These are phyloP conservation scores for Grifola frondosa DNA, from an alignment of 1,284 basidiomycete genomes.

Conservation along the genomic window DNA sequence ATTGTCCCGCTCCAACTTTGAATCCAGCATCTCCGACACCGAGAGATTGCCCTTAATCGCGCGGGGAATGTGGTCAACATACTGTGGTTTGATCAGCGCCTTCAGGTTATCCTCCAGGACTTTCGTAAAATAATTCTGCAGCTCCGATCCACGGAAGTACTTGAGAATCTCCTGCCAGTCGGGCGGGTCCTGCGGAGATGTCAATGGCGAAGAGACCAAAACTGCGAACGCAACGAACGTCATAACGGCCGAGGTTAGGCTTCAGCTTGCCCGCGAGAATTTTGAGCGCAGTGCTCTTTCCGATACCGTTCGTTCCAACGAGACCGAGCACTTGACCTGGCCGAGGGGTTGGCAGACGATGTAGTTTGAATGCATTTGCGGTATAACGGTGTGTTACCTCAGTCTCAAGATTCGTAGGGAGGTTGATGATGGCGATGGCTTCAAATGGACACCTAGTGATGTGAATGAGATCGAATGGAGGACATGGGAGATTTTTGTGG, in stretches of 20 bases:
- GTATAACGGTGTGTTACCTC: slow-evolving; percentile 97
- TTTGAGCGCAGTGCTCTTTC: slow-evolving; percentile 95
- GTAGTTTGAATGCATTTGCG: slow-evolving; percentile 97
- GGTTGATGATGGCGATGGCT: slow-evolving; percentile 95
- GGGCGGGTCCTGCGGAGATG: slow-evolving; percentile 73
- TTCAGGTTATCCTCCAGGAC: slow-evolving; percentile 98
- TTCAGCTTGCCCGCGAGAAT: slow-evolving; percentile 94
- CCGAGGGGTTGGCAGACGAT: slow-evolving; percentile 91
- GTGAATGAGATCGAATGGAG: slow-evolving; percentile 6
- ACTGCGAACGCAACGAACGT: slow-evolving; percentile 50
- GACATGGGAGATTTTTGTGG: neutral
- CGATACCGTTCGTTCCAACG: slow-evolving; percentile 98
- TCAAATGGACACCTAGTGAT: slow-evolving; percentile 89
- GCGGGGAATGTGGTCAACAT: slow-evolving; percentile 96
- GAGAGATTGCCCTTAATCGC: slow-evolving; percentile 90
- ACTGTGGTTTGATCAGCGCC: slow-evolving; percentile 98
- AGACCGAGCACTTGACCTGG: slow-evolving; percentile 95
- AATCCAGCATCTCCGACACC: slow-evolving; percentile 88
- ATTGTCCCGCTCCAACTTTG: slow-evolving; percentile 83
- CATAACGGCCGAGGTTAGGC: slow-evolving; percentile 89
- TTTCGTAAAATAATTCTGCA: slow-evolving; percentile 98
- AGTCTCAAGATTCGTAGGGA: slow-evolving; percentile 92
- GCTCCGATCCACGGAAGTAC: slow-evolving; percentile 94
- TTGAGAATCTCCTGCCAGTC: slow-evolving; percentile 98
- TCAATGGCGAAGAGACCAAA: slow-evolving; percentile 6